Percentiles rank a stretch among this genome's conserved stretches.
Evolutionary conservation across 2,329 filamentous ascomycete genomes (phyloP).

Genomic region (Dactylellina leptospora): DNA sequence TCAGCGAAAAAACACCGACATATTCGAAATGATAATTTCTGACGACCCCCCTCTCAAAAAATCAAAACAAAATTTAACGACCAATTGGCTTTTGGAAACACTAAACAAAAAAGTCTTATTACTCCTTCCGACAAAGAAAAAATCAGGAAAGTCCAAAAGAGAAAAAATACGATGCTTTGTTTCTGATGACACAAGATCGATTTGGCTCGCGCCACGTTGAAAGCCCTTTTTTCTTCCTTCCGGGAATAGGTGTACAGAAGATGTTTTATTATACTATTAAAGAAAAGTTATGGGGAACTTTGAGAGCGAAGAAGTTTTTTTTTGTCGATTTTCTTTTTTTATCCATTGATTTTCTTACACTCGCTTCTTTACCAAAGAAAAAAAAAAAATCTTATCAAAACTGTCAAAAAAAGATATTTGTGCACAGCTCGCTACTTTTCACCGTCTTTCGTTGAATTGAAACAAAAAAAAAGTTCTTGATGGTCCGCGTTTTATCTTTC

Average conservation of each 20-base stretch:
- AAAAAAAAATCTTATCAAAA: constrained; percentile 22
- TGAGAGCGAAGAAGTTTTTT: constrained; percentile 18
- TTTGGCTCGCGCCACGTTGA: constrained; percentile 45
- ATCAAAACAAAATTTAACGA: constrained; percentile 29
- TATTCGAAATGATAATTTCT: constrained; percentile 48
- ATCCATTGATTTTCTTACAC: constrained; percentile 23
- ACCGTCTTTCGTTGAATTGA: constrained; percentile 42
- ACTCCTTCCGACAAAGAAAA: constrained; percentile 14
- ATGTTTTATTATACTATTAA: constrained; percentile 52
- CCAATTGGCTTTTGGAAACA: constrained; percentile 16
- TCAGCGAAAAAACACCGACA: constrained; percentile 34
- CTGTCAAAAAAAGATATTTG: constrained; percentile 1
- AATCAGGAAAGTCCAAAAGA: constrained; percentile 40
- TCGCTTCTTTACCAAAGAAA: constrained; percentile 30
- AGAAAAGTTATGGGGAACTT: constrained; percentile 48
- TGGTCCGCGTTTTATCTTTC: no score
- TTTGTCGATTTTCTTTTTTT: constrained; percentile 10
- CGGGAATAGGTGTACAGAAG: constrained; percentile 52
- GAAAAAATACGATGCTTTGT: constrained; percentile 39
- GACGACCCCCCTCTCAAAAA: constrained; percentile 2
- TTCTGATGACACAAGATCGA: constrained; percentile 41
- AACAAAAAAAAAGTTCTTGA: constrained; percentile 41
- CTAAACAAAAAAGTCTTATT: constrained; percentile 46
- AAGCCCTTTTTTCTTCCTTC: constrained; percentile 19
- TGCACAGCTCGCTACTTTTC: constrained; percentile 47